These are phyloP conservation scores for Quercus phellos DNA, from an alignment of 331 rosid genomes.

Conservation along the genomic window DNA sequence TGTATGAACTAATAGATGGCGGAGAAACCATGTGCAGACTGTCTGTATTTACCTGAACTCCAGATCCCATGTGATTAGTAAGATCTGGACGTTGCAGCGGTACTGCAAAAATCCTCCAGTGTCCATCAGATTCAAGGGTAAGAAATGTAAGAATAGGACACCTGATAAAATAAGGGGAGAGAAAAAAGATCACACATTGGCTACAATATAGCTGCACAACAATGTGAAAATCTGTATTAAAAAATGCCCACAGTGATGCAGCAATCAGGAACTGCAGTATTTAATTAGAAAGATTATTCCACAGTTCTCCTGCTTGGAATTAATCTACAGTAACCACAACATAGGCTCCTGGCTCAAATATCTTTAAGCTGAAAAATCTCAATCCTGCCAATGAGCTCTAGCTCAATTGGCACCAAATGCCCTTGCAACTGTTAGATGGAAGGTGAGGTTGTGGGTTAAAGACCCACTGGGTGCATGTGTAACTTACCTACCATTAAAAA, in stretches of 20 bases:
- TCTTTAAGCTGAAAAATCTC: background rate
- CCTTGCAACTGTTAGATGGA: too few relatives aligned
- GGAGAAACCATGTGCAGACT: constrained; percentile 50
- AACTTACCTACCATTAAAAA: too few relatives aligned
- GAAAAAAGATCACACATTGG: constrained; percentile 10
- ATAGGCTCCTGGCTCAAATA: background rate
- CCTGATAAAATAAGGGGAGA: constrained; percentile 40
- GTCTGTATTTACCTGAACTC: constrained; percentile 39
- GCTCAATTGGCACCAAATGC: too few relatives aligned
- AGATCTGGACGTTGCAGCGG: constrained; percentile 37
- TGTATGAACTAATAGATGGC: constrained; percentile 41
- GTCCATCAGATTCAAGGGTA: constrained; percentile 44
- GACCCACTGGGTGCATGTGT: too few relatives aligned
- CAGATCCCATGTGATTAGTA: constrained; percentile 28
- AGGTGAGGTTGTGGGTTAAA: too few relatives aligned
- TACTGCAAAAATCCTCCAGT: constrained; percentile 47
- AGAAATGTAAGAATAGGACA: constrained; percentile 40
- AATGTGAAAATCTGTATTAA: background rate
- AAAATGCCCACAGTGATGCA: background rate
- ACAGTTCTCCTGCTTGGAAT: background rate
- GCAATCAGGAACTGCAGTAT: background rate
- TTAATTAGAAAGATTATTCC: background rate
- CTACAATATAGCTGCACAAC: constrained; percentile 4
- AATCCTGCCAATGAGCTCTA: background rate
- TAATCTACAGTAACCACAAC: background rate